Evolutionary conservation across 2,329 filamentous ascomycete species (phyloP).

Genomic region (Fusarium sp.): DNA sequence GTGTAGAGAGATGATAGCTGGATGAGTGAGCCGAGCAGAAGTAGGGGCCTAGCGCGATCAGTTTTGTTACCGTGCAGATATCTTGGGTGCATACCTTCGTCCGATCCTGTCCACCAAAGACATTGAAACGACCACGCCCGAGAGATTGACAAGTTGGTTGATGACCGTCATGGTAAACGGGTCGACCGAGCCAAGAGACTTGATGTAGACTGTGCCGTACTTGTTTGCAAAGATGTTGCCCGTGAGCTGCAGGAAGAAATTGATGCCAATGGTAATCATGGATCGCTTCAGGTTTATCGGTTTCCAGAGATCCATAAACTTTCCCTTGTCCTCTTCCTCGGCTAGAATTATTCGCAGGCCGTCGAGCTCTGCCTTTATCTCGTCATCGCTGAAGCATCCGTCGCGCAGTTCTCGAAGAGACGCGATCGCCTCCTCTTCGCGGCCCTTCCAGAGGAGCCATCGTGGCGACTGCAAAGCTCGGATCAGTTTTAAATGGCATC

Average conservation of each 20-base stretch:
- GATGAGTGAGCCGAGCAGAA: not conserved
- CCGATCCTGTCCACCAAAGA: slow-evolving; percentile 42
- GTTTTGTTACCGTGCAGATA: no score
- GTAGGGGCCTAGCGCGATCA: slow-evolving; percentile 31
- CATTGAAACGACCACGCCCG: slow-evolving; percentile 32
- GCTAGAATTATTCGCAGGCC: slow-evolving; percentile 41
- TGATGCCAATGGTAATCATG: slow-evolving; percentile 44
- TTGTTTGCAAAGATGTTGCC: slow-evolving; percentile 50
- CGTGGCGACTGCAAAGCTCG: slow-evolving; percentile 35
- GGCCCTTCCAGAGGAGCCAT: slow-evolving; percentile 49
- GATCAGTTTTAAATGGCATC: not conserved
- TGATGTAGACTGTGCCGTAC: slow-evolving; percentile 53
- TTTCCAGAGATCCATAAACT: slow-evolving; percentile 36
- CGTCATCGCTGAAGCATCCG: slow-evolving; percentile 41
- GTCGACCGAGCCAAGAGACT: slow-evolving; percentile 48
- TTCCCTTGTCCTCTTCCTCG: slow-evolving; percentile 34
- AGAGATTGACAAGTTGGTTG: slow-evolving; percentile 38
- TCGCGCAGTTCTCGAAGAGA: slow-evolving; percentile 41
- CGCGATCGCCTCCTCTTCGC: slow-evolving; percentile 45
- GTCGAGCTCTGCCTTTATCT: slow-evolving; percentile 41
- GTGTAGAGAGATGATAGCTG: not conserved
- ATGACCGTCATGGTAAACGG: slow-evolving; percentile 48
- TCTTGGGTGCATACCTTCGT: slow-evolving; percentile 6
- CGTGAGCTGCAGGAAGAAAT: slow-evolving; percentile 52
- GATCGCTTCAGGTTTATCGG: slow-evolving; percentile 43